Evolutionary conservation across 2,329 filamentous ascomycete species (phyloP), one percentile per base, ranked within the genome.

Genomic region (Nemania abortiva): DNA sequence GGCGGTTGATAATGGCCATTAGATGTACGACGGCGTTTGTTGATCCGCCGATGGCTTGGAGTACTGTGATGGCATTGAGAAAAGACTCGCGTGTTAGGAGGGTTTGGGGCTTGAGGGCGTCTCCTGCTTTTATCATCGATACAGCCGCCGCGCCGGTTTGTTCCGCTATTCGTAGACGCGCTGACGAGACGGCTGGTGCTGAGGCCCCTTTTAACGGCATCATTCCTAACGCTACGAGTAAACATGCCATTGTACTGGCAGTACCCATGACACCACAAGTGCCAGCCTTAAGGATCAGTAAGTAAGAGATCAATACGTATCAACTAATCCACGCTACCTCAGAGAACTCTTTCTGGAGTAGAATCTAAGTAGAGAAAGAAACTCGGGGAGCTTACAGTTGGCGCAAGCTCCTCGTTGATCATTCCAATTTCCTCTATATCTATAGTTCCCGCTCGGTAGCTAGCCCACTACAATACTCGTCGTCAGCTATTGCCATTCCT

Each of bases 201-300:
- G 92, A 92, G 0, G 92, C 93, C 0, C 92, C 93, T 6, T 89
- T 89, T 7, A 94, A 90, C 0, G 95, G 86, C 67, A 92, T 91
- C 73, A 97, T 84, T n/a, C 94, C 94, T 74, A 97, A 90, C 0
- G 89, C 93, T 70, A 94, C 93, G 24, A 95, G 91, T 18, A 93
- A 88, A 6, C 92, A 95, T 0, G 93, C 92, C 92, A 97, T 95
- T 1, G 93, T 97, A 76, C 94, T 95, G 6, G 94, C 94, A 0
- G 94, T 97, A 72, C 93, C 96, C 94, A 97, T 97, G 20, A 95
- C 94, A 55, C 93, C 93, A 72, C 94, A 97, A 0, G 93, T 94
- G 34, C 94, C 94, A 1, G 89, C 88, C 84, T 85, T 59, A 59
- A 13, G n/a, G 15, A 27, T 20, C 15, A 47, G 22, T 50, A 27